Evolutionary conservation across 2,329 filamentous ascomycete genomes (phyloP).

Genomic region (Penicillium oxalicum): DNA sequence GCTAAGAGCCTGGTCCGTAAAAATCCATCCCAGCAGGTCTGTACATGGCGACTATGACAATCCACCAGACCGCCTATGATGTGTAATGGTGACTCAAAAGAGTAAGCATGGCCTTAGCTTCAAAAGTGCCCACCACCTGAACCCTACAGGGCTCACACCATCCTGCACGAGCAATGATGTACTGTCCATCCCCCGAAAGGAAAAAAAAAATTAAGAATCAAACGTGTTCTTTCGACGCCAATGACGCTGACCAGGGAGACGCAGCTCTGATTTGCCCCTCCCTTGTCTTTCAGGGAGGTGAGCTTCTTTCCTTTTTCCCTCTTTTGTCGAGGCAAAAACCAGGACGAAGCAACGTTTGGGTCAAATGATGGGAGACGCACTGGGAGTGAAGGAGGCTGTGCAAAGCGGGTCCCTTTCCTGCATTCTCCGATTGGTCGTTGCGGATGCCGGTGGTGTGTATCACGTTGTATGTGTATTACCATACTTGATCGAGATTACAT

Average conservation of each 20-base stretch:
- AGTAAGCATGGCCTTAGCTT: no score
- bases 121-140: no score
- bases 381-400: conserved; percentile 15
- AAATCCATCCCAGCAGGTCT: no score
- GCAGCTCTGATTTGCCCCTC: conserved; percentile 12
- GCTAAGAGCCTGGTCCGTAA: no score
- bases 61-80: no score
- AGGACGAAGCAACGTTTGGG: neutral
- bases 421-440: conserved; percentile 12
- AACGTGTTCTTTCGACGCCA: conserved; percentile 12
- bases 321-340: neutral
- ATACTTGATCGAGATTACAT: no score
- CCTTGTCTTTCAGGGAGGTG: conserved; percentile 8
- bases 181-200: neutral
- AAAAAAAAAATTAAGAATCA: neutral
- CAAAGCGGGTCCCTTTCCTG: conserved; percentile 17
- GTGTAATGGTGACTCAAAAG: no score
- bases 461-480: neutral
- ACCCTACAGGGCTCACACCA: no score
- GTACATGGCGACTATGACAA: no score
- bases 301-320: conserved; percentile 1
- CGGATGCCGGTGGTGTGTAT: conserved; percentile 4
- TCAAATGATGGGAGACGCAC: no score
- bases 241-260: conserved; percentile 9
- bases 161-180: no score